Conservation (phyloP, 768 basidiomycete species). For the Phanerochaete sordida region DNA sequence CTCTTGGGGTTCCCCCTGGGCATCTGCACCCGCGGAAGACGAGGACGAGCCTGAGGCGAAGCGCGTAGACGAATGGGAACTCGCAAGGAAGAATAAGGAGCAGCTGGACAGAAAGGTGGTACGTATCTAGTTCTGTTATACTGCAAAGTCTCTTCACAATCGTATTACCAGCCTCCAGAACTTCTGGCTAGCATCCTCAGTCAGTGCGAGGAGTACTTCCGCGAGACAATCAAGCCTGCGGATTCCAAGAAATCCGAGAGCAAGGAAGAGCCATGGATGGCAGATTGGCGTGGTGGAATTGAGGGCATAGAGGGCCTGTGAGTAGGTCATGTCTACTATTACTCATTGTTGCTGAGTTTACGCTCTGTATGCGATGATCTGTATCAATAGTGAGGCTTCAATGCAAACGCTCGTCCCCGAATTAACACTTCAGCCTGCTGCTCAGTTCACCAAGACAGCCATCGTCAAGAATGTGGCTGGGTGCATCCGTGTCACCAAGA, state of each 20-base stretch:
- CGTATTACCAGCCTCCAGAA: conserved; percentile 77
- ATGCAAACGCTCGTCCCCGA: conserved; percentile 35
- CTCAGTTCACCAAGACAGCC: conserved; percentile 52
- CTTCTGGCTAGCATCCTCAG: conserved; percentile 53
- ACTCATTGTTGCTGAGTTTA: background rate
- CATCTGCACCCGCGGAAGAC: conserved; percentile 3
- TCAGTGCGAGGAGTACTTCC: conserved; percentile 48
- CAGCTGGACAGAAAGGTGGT: conserved; percentile 63
- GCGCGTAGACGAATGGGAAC: conserved; percentile 64
- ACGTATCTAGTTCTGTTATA: no score
- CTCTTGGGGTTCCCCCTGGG: conserved; percentile 31
- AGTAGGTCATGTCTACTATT: conserved; percentile 28
- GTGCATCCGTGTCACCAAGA: conserved; percentile 61
- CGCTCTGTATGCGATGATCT: background rate
- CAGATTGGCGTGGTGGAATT: conserved; percentile 39
- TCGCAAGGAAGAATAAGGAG: conserved; percentile 53
- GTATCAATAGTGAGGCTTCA: conserved; percentile 7
- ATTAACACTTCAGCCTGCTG: conserved; percentile 43
- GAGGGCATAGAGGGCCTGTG: conserved; percentile 58
- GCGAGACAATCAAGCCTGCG: background rate
- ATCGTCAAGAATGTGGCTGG: conserved; percentile 57
- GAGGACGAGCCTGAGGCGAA: conserved; percentile 25
- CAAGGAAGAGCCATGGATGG: conserved; percentile 26
- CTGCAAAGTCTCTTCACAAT: no score
- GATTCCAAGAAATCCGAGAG: conserved; percentile 2